Base-by-base conservation (phyloP, 2,329 filamentous ascomycete genomes). In the Neopestalotiopsis sp. region DNA sequence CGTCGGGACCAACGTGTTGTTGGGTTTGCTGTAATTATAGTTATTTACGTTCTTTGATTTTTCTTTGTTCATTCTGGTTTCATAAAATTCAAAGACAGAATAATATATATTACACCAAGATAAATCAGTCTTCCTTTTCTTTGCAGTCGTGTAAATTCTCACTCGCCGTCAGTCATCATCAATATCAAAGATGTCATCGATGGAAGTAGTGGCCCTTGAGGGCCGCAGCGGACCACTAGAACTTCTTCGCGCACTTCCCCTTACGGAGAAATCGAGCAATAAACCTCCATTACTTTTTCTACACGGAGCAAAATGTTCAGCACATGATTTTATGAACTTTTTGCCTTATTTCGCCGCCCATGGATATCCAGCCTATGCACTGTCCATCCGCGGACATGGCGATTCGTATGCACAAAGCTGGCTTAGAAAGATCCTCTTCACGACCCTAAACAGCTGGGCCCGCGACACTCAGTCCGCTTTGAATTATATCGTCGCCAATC, bases 301-400 rank as follows among this genome's bases (percentile, higher is more conserved):
- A 24, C 69, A 71, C 45, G 69, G 69, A 13, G 28, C 66, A 20
- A 65, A 65, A 12, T 71, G 69, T 38, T 71, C 67, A 20, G 69
- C 69, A 9, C 65, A 57, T 58, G 24, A 49, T 53, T 71, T 53
- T 68, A 28, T 20, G 20, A 63, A 65, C 34, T 67, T 71, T 32
- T 67, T 71, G 9, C 68, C 69, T 17, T 69, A 69, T 57, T 24
- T 71, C 45, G 69, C 69, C 17, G 28, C 40, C 4, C 69, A 62
- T 40, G 69, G 69, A 3, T 67, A 64, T 20, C 67, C 67, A 14
- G 68, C 69, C 9, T 71, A 71, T 62, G 67, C 67, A 1, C 57
- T 71, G 3, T 69, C 67, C 14, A 14, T 69, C 14, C 69, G 69
- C 20, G 69, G 68, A 9, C 69, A 71, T n/a, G 69, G 69, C 32